Base-by-base conservation (phyloP, 2,329 filamentous ascomycete genomes). In the Aspergillus arachidicola region DNA sequence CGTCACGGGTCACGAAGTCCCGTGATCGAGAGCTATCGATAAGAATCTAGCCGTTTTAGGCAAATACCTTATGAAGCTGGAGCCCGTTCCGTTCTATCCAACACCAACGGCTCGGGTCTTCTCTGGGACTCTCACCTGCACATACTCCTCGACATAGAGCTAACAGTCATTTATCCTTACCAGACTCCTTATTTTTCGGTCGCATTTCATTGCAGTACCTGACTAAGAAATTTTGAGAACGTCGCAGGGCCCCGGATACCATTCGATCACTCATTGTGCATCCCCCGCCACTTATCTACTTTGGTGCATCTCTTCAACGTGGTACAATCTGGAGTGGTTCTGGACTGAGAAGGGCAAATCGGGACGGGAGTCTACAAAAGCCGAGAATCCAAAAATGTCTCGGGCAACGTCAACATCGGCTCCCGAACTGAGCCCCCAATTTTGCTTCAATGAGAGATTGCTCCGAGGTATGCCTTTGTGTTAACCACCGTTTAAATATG, bases 361-460 rank as follows among this genome's bases (percentile, higher is more conserved):
- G 64, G 69, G 68, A 66, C 66, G 64, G 60, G 64, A 72, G 64
- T 59, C 67, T 58, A 70, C 68, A 65, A 61, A 63, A 54, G 57
- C 58, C 57, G 66, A 59, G 45, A 65, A 60, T 59, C 63, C 64
- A 58, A 78, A 71, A 50, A 82, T 83, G 81, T 75, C 78, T 69
- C 70, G 71, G 59, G 68, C 75, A 56, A 74, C 75, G n/a, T 75
- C 75, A 26, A 77, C 72, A n/a, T 68, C 72, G 54, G 74, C 76
- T 60, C 88, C 88, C 58, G 76, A 72, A 34, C 80, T 93, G 66
- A 91, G 86, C 64, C 91, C 89, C 51, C 89, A 91, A 75, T 92
- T 93, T 73, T 95, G 91, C 78, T 94, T 93, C 76, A 89, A 89
- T 14, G 88, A 89, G 59, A 83, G 85, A 54, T 84, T 87, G 21